Percentiles rank a stretch among this genome's conserved stretches.
These are phyloP conservation scores for Gardenia jasminoides DNA, from an alignment of 257 asterid genomes.

Conservation along the genomic window DNA sequence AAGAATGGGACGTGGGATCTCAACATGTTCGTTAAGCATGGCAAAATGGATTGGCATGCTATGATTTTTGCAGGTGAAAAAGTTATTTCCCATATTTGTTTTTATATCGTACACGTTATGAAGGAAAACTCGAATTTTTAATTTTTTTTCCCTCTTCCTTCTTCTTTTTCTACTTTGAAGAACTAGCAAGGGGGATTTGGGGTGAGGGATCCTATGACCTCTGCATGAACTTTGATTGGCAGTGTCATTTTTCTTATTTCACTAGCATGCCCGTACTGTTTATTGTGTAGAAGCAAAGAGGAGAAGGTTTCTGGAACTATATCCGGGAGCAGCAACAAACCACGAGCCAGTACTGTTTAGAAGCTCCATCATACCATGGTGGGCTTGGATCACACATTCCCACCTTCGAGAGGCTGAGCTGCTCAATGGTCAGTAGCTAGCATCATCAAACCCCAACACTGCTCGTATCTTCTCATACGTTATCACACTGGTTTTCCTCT, in stretches of 20 bases:
- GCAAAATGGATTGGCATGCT: constrained; percentile 71
- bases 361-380: constrained; percentile 67
- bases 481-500: neutral
- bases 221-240: too few species aligned
- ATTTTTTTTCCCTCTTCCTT: neutral
- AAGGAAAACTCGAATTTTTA: neutral
- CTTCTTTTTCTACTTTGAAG: too few species aligned
- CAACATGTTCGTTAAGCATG: constrained; percentile 58
- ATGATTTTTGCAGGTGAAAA: constrained; percentile 58
- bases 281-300: constrained; percentile 52
- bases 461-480: neutral
- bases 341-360: constrained; percentile 57
- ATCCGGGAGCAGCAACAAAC: constrained; percentile 62
- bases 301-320: constrained; percentile 51
- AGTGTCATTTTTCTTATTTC: too few species aligned
- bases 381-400: constrained; percentile 72
- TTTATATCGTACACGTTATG: neutral
- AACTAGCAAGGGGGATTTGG: too few species aligned
- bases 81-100: neutral
- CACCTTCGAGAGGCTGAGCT: constrained; percentile 72
- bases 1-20: constrained; percentile 78
- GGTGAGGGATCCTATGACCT: too few species aligned
- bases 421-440: constrained; percentile 41
- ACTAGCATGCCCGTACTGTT: neutral
- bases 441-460: neutral